phyloP scores from a whole-genome alignment of 257 asterid species.

The Pogostemon cablin region DNA sequence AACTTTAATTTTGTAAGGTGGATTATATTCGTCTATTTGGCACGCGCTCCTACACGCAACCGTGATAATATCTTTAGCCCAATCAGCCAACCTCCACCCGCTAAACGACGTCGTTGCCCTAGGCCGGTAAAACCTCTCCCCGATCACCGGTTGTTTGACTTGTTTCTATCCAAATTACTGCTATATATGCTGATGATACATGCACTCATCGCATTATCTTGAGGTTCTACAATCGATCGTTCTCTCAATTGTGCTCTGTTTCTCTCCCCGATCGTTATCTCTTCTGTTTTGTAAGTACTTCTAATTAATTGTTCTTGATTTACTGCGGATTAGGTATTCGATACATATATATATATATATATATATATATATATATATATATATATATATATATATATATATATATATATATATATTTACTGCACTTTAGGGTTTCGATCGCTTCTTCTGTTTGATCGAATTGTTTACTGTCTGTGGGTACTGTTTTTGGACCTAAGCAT shows the following conservation, averaged over 20 bases:
- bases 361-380: too few relatives aligned
- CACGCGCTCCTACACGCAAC: too few relatives aligned
- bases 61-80: too few relatives aligned
- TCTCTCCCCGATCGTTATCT: conserved; percentile 25
- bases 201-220: background rate
- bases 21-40: too few relatives aligned
- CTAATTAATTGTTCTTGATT: background rate
- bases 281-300: conserved; percentile 25
- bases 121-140: too few relatives aligned
- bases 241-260: conserved; percentile 2
- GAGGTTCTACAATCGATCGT: conserved; percentile 19
- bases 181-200: background rate
- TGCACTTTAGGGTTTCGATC: background rate
- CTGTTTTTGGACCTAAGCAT: conserved; percentile 18
- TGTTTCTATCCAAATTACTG: background rate
- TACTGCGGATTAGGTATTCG: conserved; percentile 6
- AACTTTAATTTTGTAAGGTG: too few relatives aligned
- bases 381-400: too few relatives aligned
- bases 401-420: background rate
- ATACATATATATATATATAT: background rate
- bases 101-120: too few relatives aligned
- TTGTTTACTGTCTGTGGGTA: conserved; percentile 3
- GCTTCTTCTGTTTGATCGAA: conserved; percentile 12
- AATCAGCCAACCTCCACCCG: too few relatives aligned
- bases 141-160: too few relatives aligned